Base-by-base conservation (phyloP, 352 stramenopile species). In the Pythium grandisporangium region DNA sequence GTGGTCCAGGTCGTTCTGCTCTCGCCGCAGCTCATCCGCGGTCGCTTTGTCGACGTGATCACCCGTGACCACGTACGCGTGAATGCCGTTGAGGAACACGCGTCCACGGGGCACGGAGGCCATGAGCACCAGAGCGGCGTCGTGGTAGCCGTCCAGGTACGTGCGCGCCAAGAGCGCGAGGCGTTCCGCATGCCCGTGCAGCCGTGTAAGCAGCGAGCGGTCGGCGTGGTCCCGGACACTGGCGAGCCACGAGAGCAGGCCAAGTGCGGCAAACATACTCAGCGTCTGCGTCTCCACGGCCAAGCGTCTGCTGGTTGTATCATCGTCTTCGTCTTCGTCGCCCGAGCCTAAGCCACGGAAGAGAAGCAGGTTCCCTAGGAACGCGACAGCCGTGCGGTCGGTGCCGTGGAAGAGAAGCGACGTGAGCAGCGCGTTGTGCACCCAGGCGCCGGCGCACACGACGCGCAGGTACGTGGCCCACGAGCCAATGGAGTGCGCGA, bases 61-160 rank as follows among this genome's bases (percentile, higher is more conserved):
- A 19, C 77, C 77, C 14, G 70, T 88, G 23, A 86, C 58, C 14
- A 88, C 48, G 39, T 84, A 88, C 30, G 56, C 46, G 10, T 73
- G 69, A 0, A 90, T 63, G 23, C 77, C 77, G 30, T 87, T 87
- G 48, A 86, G 68, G 40, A 84, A 88, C 1, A 87, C 65, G 22
- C 59, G 70, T 2, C 77, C 77, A 1, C 37, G 19, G 17, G 69
- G 55, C 5, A 83, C 49, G 2, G 43, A 33, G 3, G 63, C 53
- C 24, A 55, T 61, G 19, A 71, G 38, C 0, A 36, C 32, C 21
- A 66, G 49, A 4, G 54, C 11, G n/a, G 63, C 42, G 27, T 42
- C 46, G 37, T 81, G 58, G 37, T 78, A 42, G 34, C 70, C 65
- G 23, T 68, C 56, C 14, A 90, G 50, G 42, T 81, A 88, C 52